Base-by-base conservation (phyloP, 1,139 yeast species). In the Saccharomyces hybrid region DNA sequence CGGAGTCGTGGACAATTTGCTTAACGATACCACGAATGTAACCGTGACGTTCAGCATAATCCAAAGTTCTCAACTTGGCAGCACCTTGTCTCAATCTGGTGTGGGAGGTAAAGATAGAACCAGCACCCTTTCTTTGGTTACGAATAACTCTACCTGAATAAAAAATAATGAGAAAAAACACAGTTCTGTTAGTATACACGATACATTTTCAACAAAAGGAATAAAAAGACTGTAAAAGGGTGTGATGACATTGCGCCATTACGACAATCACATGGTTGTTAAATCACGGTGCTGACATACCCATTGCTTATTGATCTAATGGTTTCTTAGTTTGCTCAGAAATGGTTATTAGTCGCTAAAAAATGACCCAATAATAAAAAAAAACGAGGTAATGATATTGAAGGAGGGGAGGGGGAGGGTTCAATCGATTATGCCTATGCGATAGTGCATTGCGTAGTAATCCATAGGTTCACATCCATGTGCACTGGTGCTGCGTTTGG, bases 61-160 rank as follows among this genome's bases (percentile, higher is more conserved):
- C 99, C 79, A 93, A 87, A 77, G 96, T 87, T 86, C 99, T 89
- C 78, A 91, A 87, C 88, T 91, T 93, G 78, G 99, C 99, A 77
- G 99, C 98, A 78, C 99, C 99, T 83, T 95, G 88, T 87, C 99
- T 89, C 79, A 95, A 89, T 82, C 98, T 93, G 84, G 98, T 93
- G 93, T 91, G 96, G 75, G 99, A 85, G 78, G 96, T 88, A 90
- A 95, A 95, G 86, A 95, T 90, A 75, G 98, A 91, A 77, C 99
- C 99, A 81, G 97, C 98, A 86, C 98, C 98, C 84, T 95, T 95
- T 89, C 99, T 91, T 88, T 95, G 99, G 86, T 95, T 93, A 84
- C 99, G 96, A 84, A 95, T 95, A 82, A 95, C 99, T 87, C 99
- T 93, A 88, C 99, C 98, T 86, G 75, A 74, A 55, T 44, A 20